Percentiles rank a stretch among this genome's conserved stretches.
These are phyloP conservation scores for Malus orientalis DNA, from an alignment of 306 rosid species.

Conservation along the genomic window DNA sequence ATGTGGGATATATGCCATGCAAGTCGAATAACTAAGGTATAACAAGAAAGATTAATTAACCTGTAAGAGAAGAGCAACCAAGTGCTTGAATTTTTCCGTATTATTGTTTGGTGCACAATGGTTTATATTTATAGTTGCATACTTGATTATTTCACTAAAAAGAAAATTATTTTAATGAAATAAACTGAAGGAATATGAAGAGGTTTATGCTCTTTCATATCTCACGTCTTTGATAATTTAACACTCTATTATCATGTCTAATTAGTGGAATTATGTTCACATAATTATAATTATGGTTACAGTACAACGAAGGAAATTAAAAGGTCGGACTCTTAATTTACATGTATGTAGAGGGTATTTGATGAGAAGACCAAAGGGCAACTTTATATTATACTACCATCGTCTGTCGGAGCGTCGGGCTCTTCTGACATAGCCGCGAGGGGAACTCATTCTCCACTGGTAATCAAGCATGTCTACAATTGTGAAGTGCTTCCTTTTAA, in stretches of 20 bases:
- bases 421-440: too few relatives aligned
- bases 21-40: too few relatives aligned
- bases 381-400: too few relatives aligned
- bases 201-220: background rate
- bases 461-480: too few relatives aligned
- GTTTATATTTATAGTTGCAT: background rate
- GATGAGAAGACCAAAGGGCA: too few relatives aligned
- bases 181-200: background rate
- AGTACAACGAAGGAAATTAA: background rate
- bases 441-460: too few relatives aligned
- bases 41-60: too few relatives aligned
- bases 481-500: too few relatives aligned
- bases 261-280: background rate
- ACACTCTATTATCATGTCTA: background rate
- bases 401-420: too few relatives aligned
- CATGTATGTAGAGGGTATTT: too few relatives aligned
- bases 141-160: background rate
- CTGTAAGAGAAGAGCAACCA: too few relatives aligned
- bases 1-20: background rate
- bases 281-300: background rate
- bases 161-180: too few relatives aligned
- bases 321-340: background rate
- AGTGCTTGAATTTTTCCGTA: background rate
- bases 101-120: background rate
- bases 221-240: background rate